Evolutionary conservation across 495 filamentous ascomycete genomes (phyloP).

Genomic region (Pseudotulostoma volvatum): DNA sequence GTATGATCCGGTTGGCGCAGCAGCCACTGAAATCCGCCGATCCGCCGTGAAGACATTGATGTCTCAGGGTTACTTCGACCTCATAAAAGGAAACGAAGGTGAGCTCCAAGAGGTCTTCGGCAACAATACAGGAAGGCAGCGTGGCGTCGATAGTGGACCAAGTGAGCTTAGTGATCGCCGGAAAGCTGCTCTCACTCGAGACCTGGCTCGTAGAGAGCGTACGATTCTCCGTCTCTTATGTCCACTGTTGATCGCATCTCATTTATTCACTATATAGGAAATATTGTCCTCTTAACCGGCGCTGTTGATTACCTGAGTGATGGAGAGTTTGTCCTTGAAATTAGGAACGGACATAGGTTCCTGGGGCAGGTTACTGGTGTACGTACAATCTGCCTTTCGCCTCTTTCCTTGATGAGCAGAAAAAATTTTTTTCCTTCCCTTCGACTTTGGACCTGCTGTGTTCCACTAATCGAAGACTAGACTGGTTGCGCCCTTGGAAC

Average conservation of each 20-base stretch:
- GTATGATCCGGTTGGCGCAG: constrained; percentile 84
- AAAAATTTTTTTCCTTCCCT: too few species aligned
- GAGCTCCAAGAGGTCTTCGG: constrained; percentile 60
- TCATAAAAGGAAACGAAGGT: constrained; percentile 91
- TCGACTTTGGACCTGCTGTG: too few species aligned
- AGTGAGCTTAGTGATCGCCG: constrained; percentile 36
- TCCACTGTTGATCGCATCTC: constrained; percentile 1
- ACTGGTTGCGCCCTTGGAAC: constrained; percentile 80
- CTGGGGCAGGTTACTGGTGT: constrained; percentile 70
- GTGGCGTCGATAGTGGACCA: constrained; percentile 70
- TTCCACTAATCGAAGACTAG: constrained; percentile 10
- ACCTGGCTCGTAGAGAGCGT: constrained; percentile 48
- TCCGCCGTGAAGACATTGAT: constrained; percentile 57
- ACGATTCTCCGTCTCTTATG: constrained; percentile 6
- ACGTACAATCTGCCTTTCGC: constrained; percentile 8
- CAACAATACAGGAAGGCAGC: constrained; percentile 42
- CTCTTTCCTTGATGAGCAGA: not conserved
- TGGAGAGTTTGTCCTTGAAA: constrained; percentile 43
- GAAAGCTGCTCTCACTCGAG: constrained; percentile 42
- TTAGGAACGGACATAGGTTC: constrained; percentile 63
- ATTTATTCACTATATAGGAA: constrained; percentile 16
- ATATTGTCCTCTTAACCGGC: constrained; percentile 78
- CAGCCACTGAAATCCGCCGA: constrained; percentile 61
- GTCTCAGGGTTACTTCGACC: constrained; percentile 55
- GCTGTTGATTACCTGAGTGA: constrained; percentile 63